These are phyloP conservation scores for Discostella stelligera DNA, from an alignment of 352 stramenopile genomes.

Conservation along the genomic window DNA sequence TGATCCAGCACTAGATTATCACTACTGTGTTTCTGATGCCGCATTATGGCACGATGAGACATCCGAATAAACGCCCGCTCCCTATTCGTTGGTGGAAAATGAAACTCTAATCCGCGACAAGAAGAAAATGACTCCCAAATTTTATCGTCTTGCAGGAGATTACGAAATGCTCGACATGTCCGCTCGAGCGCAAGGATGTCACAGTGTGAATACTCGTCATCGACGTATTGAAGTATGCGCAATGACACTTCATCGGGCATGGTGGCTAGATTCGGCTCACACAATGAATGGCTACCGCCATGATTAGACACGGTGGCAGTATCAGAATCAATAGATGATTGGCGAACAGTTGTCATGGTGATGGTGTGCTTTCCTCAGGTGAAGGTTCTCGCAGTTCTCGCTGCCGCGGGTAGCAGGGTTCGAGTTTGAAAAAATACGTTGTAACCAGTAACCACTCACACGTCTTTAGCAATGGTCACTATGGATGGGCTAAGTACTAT, in stretches of 20 bases:
- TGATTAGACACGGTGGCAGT: neutral
- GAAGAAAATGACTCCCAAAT: neutral
- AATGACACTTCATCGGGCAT: neutral
- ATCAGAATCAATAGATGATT: too few species aligned
- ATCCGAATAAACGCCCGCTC: conserved; percentile 14
- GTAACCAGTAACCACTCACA: too few species aligned
- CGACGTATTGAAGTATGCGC: neutral
- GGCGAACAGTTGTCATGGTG: too few species aligned
- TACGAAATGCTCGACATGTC: neutral
- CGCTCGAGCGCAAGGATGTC: conserved; percentile 8
- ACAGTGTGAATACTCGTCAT: neutral
- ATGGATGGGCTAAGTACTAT: too few species aligned
- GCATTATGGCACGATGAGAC: neutral
- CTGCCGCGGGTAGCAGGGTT: too few species aligned
- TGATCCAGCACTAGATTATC: too few species aligned
- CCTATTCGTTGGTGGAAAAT: neutral
- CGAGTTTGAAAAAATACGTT: too few species aligned
- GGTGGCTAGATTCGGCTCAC: neutral
- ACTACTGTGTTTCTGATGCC: too few species aligned
- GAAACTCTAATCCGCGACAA: neutral
- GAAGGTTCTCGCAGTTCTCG: too few species aligned
- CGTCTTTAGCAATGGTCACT: too few species aligned
- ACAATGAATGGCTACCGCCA: neutral
- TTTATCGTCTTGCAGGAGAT: neutral
- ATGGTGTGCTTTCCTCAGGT: too few species aligned